A percentile compares a stretch with the other conserved stretches of the same genome.
Evolutionary conservation across 2,329 filamentous ascomycete species (phyloP).

Genomic region (Xylariaceae sp.): DNA sequence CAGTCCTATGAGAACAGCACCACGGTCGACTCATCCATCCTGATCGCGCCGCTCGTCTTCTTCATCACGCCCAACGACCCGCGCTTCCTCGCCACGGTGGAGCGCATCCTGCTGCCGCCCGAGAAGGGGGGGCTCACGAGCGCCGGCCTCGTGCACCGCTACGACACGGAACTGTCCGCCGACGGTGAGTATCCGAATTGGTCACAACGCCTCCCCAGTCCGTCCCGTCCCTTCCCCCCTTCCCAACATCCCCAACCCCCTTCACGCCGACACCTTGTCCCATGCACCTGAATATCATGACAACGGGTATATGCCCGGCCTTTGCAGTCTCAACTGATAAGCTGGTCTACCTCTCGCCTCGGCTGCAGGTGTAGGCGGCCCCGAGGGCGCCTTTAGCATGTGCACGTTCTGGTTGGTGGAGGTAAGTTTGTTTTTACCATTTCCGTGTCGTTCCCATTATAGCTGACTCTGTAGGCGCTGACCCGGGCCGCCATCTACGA

Average conservation of each 20-base stretch:
- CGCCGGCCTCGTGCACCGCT: conserved; percentile 68
- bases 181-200: conserved; percentile 54
- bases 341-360: no score
- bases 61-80: conserved; percentile 74
- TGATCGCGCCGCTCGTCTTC: conserved; percentile 72
- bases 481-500: conserved; percentile 61
- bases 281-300: no score
- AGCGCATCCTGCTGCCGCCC: conserved; percentile 62
- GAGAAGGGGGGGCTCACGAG: conserved; percentile 70
- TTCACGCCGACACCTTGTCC: not conserved
- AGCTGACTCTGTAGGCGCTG: no score
- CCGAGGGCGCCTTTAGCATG: conserved; percentile 73
- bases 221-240: not conserved
- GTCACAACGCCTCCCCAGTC: not conserved
- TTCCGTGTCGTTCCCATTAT: no score
- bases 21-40: conserved; percentile 64
- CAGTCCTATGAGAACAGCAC: conserved; percentile 69
- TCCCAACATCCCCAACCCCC: not conserved
- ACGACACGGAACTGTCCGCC: conserved; percentile 60
- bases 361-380: conserved; percentile 68
- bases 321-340: no score
- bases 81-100: conserved; percentile 64
- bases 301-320: no score
- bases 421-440: no score
- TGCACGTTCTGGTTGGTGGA: no score